Evolutionary conservation across 495 filamentous ascomycete species (phyloP).

Genomic region (Chaetomidium leptoderma): DNA sequence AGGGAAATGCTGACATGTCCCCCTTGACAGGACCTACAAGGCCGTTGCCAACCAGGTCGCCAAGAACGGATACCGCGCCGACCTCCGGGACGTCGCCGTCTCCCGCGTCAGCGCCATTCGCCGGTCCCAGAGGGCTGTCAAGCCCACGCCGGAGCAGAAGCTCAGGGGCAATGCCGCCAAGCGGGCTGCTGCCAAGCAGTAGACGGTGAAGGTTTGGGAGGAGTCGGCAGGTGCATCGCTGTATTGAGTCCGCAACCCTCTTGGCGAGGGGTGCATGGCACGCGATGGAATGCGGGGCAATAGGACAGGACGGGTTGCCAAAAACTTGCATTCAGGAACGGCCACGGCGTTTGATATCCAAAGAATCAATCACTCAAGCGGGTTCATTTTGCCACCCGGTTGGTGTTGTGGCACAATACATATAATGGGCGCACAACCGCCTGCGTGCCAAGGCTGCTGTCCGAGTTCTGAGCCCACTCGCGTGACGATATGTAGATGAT

Average conservation of each 20-base stretch:
- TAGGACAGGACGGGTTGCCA: slow-evolving; percentile 27
- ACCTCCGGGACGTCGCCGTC: slow-evolving; percentile 82
- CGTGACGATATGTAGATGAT: slow-evolving; percentile 15
- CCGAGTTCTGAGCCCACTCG: slow-evolving; percentile 3
- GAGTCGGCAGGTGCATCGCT: slow-evolving; percentile 19
- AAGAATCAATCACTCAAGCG: slow-evolving; percentile 30
- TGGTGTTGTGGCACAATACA: slow-evolving; percentile 20
- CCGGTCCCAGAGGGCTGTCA: slow-evolving; percentile 69
- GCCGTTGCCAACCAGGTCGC: slow-evolving; percentile 72
- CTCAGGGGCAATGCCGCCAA: slow-evolving; percentile 75
- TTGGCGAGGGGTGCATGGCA: slow-evolving; percentile 14
- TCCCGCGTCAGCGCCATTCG: slow-evolving; percentile 85
- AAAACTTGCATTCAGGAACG: slow-evolving; percentile 32
- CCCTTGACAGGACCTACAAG: slow-evolving; percentile 70
- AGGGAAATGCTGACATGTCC: slow-evolving; percentile 23
- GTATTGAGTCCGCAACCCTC: slow-evolving; percentile 24
- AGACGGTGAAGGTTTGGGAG: slow-evolving; percentile 12
- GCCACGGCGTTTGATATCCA: slow-evolving; percentile 41
- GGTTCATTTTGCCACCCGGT: slow-evolving; percentile 17
- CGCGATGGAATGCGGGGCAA: slow-evolving; percentile 26
- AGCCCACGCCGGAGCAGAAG: slow-evolving; percentile 69
- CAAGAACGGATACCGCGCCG: slow-evolving; percentile 78
- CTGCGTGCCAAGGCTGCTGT: slow-evolving; percentile 12
- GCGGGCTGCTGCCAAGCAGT: slow-evolving; percentile 48
- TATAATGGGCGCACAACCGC: slow-evolving; percentile 12